Evolutionary conservation across 2,329 filamentous ascomycete genomes (phyloP), one percentile per base, ranked within the genome.

Genomic region (Amylocarpus encephaloides): DNA sequence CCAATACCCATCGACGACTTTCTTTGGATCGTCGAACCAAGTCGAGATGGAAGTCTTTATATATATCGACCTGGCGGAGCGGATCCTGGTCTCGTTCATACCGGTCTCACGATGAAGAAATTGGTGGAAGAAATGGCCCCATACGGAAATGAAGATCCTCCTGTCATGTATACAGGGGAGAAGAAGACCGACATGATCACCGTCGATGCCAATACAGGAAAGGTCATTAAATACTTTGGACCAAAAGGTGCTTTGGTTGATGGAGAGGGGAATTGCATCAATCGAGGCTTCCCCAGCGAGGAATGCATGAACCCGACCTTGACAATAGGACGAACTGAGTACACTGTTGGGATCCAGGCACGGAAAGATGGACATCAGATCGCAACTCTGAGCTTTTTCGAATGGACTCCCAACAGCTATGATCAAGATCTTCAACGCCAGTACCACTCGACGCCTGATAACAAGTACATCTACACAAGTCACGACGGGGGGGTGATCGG

Each of bases 11-110:
- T 93, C 59, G 88, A 95, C 62, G 86, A 95, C 63, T 93, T 90
- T 62, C 75, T 95, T 42, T 98, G 93, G 89, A 91, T 95, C 49
- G 88, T 98, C 48, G 93, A 97, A 68, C 93, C 93, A 12, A 92
- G 79, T 58, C 82, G 85, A 58, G 86, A 95, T 66, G 93, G 93
- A 3, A 83, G 81, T 61, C 78, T 98, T 36, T 97, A 93, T 64
- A 79, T 95, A 46, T 93, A 93, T 75, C 81, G 83, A 19, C 88
- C 90, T 1, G 82, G 80, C 42, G 73, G 75, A 43, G 62, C 75
- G 55, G 68, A 77, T 61, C 65, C 74, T 54, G 78, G 82, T 32
- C 73, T 91, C 50, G 75, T 84, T 63, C 79, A 77, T 56, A 82
- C 86, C 18, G 79, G 79, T 43, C 77, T 86, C 58, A 88, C 85